These are phyloP conservation scores for Solanum clarkiae DNA, from an alignment of 257 asterid species.

Conservation along the genomic window DNA sequence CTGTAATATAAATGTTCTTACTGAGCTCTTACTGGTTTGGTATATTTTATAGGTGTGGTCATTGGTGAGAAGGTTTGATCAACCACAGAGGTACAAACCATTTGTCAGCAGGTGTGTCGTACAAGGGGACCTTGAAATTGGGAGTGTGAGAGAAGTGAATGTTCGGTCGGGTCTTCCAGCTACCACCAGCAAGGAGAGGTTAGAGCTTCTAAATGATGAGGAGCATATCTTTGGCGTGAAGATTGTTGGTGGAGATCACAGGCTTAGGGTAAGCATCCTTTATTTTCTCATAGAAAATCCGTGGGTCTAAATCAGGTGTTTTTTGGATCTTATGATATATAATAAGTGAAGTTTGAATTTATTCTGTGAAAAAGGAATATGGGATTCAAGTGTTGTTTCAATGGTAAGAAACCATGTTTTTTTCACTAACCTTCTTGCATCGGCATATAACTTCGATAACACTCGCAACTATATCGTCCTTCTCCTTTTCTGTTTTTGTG, in stretches of 20 bases:
- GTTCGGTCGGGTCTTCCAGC: constrained; percentile 10
- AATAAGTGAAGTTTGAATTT: neutral
- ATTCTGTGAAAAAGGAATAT: neutral
- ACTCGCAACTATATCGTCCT: neutral
- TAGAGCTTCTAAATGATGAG: constrained; percentile 8
- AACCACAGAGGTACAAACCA: constrained; percentile 11
- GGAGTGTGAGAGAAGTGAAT: constrained; percentile 12
- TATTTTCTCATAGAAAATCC: neutral
- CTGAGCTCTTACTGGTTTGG: neutral
- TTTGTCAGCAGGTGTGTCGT: constrained; percentile 2
- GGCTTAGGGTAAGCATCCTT: neutral
- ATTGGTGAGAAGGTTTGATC: constrained; percentile 11
- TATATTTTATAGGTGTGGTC: constrained; percentile 3
- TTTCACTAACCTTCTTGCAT: neutral
- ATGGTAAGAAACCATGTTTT: neutral
- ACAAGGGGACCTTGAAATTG: constrained; percentile 7
- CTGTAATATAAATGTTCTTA: neutral
- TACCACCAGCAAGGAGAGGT: constrained; percentile 12
- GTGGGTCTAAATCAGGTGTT: neutral
- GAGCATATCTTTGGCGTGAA: constrained; percentile 4
- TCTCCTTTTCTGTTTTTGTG: neutral
- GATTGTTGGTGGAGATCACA: constrained; percentile 16
- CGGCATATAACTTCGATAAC: neutral
- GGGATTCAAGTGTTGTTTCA: neutral
- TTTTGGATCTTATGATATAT: neutral